Conservation (phyloP, 805 yeast genomes). For the Zygoascus biomembranicola region DNA sequence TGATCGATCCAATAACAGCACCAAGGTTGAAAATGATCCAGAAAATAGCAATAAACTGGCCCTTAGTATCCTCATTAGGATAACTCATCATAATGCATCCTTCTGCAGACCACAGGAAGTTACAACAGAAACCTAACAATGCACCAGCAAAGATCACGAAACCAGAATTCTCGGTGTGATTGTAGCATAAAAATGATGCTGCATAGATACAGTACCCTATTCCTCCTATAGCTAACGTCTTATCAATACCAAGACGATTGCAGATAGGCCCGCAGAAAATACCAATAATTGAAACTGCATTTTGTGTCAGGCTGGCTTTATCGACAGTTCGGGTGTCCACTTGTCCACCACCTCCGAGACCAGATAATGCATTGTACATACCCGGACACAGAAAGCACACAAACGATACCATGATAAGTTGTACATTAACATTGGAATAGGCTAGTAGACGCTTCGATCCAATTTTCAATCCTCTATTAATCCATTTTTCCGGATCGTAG, state of each 20-base stretch:
- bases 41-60: constrained; percentile 41
- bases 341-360: constrained; percentile 26
- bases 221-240: constrained; percentile 39
- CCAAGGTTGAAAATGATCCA: constrained; percentile 53
- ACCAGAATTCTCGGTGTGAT: constrained; percentile 39
- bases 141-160: constrained; percentile 48
- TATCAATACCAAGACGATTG: constrained; percentile 13
- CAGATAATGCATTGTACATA: constrained; percentile 25
- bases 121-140: constrained; percentile 44
- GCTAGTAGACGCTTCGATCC: background rate
- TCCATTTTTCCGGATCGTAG: too few relatives aligned
- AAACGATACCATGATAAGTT: constrained; percentile 11
- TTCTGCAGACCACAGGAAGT: constrained; percentile 48
- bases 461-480: too few relatives aligned
- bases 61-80: constrained; percentile 42
- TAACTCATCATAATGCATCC: constrained; percentile 46
- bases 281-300: constrained; percentile 21
- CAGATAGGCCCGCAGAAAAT: constrained; percentile 24
- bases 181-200: constrained; percentile 39
- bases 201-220: constrained; percentile 43
- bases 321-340: constrained; percentile 16
- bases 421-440: constrained; percentile 6
- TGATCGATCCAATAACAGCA: constrained; percentile 47
- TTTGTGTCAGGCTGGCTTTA: constrained; percentile 22
- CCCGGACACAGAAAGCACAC: constrained; percentile 20